Evolutionary conservation across 306 rosid species (phyloP).

Genomic region (Lablab purpureus): DNA sequence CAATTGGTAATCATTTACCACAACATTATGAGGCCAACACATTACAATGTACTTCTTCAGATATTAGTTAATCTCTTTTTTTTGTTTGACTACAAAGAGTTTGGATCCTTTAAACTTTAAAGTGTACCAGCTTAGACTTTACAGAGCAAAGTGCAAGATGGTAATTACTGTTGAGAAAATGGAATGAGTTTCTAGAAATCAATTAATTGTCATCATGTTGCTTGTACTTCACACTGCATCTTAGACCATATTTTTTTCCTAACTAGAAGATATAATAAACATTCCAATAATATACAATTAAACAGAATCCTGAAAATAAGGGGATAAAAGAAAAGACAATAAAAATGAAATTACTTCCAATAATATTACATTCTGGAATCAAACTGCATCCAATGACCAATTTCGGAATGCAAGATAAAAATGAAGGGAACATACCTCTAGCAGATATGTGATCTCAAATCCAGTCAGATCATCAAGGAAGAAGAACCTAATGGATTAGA

Average conservation of each 20-base stretch:
- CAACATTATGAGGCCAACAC: background rate
- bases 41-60: background rate
- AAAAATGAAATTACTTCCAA: conserved; percentile 8
- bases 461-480: conserved; percentile 94
- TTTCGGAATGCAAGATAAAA: conserved; percentile 25
- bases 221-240: conserved; percentile 18
- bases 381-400: conserved; percentile 26
- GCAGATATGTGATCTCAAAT: conserved; percentile 80
- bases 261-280: conserved; percentile 24
- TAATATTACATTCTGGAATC: conserved; percentile 32
- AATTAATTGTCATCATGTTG: background rate
- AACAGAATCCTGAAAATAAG: conserved; percentile 27
- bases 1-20: background rate
- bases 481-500: conserved; percentile 73
- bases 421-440: conserved; percentile 63
- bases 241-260: background rate
- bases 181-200: background rate
- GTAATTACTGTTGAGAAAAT: background rate
- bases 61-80: conserved; percentile 5
- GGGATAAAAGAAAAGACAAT: conserved; percentile 14
- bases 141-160: background rate
- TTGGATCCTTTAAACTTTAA: conserved; percentile 4
- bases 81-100: background rate
- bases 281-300: conserved; percentile 5
- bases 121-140: background rate